phyloP scores from a whole-genome alignment of 2,329 filamentous ascomycete species.

The Ustilaginoidea virens region DNA sequence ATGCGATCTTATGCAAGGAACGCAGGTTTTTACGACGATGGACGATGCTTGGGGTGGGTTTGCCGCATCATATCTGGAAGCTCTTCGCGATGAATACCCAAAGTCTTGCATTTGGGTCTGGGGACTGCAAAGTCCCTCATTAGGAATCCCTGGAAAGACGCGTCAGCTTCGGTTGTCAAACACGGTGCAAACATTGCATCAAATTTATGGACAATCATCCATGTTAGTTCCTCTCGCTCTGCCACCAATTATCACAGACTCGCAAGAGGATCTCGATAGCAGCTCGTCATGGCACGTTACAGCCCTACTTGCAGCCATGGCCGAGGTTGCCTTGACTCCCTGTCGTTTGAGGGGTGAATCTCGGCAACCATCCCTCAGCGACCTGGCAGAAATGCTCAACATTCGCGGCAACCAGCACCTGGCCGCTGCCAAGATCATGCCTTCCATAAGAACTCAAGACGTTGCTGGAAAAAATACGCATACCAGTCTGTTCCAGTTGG shows the following conservation, averaged over 20 bases:
- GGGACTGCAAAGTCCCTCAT: slow-evolving; percentile 53
- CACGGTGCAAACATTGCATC: slow-evolving; percentile 53
- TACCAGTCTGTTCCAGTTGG: neutral
- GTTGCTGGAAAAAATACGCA: neutral
- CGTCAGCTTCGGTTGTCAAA: slow-evolving; percentile 49
- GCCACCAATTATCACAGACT: slow-evolving; percentile 38
- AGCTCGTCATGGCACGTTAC: slow-evolving; percentile 66
- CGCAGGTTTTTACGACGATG: slow-evolving; percentile 58
- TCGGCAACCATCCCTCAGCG: slow-evolving; percentile 35
- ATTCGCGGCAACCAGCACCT: slow-evolving; percentile 67
- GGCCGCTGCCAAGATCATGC: slow-evolving; percentile 29
- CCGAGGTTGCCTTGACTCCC: slow-evolving; percentile 68
- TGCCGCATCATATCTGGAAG: slow-evolving; percentile 55
- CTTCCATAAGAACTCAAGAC: slow-evolving; percentile 21
- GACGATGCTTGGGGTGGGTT: slow-evolving; percentile 79
- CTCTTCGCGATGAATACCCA: slow-evolving; percentile 76
- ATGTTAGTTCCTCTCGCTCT: slow-evolving; percentile 63
- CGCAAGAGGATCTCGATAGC: slow-evolving; percentile 42
- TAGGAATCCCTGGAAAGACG: slow-evolving; percentile 36
- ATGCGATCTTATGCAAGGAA: slow-evolving; percentile 78
- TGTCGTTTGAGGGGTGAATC: slow-evolving; percentile 44
- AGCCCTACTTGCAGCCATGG: slow-evolving; percentile 56
- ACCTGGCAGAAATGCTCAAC: slow-evolving; percentile 53
- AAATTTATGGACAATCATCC: slow-evolving; percentile 55
- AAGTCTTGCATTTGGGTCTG: slow-evolving; percentile 81